Percentiles rank a stretch among this genome's conserved stretches.
Conservation (phyloP, 2,329 filamentous ascomycete species). For the Paradendryphiella salina region DNA sequence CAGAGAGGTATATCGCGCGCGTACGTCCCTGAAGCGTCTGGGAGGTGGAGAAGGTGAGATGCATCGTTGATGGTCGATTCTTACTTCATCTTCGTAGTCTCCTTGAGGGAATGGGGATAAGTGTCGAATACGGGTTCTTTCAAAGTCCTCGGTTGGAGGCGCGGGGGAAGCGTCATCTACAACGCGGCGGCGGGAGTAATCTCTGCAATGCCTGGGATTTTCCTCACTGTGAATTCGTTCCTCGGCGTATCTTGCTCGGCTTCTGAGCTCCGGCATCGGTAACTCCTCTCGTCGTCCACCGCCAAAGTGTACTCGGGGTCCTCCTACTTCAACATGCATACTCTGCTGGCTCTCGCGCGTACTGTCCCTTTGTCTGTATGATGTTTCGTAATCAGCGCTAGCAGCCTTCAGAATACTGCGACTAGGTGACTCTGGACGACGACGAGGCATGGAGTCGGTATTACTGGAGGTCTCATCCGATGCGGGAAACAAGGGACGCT, state of each 20-base stretch:
- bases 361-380: conserved; percentile 17
- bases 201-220: conserved; percentile 18
- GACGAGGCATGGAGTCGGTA: conserved; percentile 14
- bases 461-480: conserved; percentile 26
- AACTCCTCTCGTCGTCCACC: conserved; percentile 12
- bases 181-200: conserved; percentile 18
- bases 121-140: conserved; percentile 24
- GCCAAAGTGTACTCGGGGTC: conserved; percentile 37
- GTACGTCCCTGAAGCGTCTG: conserved; percentile 15
- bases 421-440: conserved; percentile 18
- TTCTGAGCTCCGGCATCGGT: neutral
- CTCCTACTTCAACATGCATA: conserved; percentile 36
- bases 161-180: conserved; percentile 15
- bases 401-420: conserved; percentile 33
- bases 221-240: conserved; percentile 9
- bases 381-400: conserved; percentile 23
- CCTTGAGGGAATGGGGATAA: conserved; percentile 14
- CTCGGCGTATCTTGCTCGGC: conserved; percentile 6
- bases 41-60: conserved; percentile 18
- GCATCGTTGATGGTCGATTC: conserved; percentile 21
- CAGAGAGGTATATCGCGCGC: conserved; percentile 21
- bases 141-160: conserved; percentile 22
- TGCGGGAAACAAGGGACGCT: conserved; percentile 14
- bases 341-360: conserved; percentile 33
- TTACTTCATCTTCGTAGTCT: conserved; percentile 25